phyloP scores from a whole-genome alignment of 129 eudicot species.

The Flaveria linearis region DNA sequence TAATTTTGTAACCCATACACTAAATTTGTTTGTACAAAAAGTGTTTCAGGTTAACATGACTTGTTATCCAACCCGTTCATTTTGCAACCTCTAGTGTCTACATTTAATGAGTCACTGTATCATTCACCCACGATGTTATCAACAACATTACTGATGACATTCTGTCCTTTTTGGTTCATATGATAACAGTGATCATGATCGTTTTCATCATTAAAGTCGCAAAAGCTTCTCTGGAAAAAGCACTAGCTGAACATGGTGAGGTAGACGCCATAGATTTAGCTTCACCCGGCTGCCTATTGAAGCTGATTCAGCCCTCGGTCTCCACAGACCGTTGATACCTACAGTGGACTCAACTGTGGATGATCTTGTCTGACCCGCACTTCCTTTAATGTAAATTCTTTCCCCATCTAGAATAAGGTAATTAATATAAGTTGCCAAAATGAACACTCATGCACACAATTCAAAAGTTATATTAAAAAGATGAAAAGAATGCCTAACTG shows the following conservation, averaged over 20 bases:
- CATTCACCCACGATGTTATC: background rate
- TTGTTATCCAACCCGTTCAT: background rate
- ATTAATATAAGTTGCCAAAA: conserved; percentile 14
- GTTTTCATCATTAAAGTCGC: conserved; percentile 71
- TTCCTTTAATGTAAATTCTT: conserved; percentile 44
- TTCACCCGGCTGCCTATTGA: conserved; percentile 53
- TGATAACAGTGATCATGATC: conserved; percentile 56
- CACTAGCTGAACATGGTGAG: conserved; percentile 65
- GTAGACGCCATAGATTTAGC: conserved; percentile 39
- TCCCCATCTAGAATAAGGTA: conserved; percentile 29
- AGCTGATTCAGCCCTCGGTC: conserved; percentile 51
- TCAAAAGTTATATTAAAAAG: background rate
- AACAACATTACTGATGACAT: background rate
- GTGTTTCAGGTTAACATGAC: background rate
- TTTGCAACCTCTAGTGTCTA: conserved; percentile 10
- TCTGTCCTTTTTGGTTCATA: conserved; percentile 5
- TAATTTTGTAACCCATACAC: background rate
- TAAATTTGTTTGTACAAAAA: background rate
- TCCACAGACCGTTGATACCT: conserved; percentile 63
- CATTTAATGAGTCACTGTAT: background rate
- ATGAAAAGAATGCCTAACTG: conserved; percentile 10
- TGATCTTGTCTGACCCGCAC: conserved; percentile 39
- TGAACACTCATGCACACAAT: conserved; percentile 12
- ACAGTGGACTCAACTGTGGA: conserved; percentile 48
- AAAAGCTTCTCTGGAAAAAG: conserved; percentile 81